Conservation (phyloP, 1,284 basidiomycete genomes). For the Apiotrichum gracile region DNA sequence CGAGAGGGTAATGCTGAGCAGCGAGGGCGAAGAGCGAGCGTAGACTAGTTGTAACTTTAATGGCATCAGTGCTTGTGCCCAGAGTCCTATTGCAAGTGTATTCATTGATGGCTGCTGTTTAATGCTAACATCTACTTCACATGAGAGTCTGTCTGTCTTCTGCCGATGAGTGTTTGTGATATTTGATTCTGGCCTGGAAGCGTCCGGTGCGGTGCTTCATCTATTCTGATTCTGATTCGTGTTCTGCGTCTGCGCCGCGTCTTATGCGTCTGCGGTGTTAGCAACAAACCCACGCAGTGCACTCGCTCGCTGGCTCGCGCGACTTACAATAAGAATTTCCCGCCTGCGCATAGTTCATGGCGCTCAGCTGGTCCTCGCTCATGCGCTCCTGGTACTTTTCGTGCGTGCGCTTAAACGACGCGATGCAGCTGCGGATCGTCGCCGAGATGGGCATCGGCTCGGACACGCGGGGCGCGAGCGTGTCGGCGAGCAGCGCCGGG, state of each 20-base stretch:
- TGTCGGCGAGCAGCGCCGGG: conserved; percentile 40
- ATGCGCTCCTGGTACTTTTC: conserved; percentile 73
- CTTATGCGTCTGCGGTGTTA: neutral
- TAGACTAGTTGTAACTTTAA: too few relatives aligned
- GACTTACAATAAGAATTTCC: conserved; percentile 82
- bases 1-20: neutral
- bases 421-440: conserved; percentile 80
- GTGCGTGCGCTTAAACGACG: conserved; percentile 50
- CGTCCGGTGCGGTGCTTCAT: too few relatives aligned
- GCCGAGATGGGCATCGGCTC: conserved; percentile 89
- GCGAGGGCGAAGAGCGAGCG: neutral
- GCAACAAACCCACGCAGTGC: too few relatives aligned
- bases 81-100: too few relatives aligned
- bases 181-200: too few relatives aligned
- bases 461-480: conserved; percentile 60
- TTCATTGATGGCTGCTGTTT: too few relatives aligned
- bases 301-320: neutral
- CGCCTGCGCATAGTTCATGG: conserved; percentile 79
- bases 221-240: neutral
- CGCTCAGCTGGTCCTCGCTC: conserved; percentile 81
- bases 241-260: neutral
- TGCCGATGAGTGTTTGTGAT: too few relatives aligned
- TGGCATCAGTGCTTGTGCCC: too few relatives aligned
- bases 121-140: too few relatives aligned
- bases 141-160: too few relatives aligned